Percentiles rank a stretch among this genome's conserved stretches.
Conservation (phyloP, 2,329 filamentous ascomycete species). For the Ceratocystiopsis brevicomis region DNA sequence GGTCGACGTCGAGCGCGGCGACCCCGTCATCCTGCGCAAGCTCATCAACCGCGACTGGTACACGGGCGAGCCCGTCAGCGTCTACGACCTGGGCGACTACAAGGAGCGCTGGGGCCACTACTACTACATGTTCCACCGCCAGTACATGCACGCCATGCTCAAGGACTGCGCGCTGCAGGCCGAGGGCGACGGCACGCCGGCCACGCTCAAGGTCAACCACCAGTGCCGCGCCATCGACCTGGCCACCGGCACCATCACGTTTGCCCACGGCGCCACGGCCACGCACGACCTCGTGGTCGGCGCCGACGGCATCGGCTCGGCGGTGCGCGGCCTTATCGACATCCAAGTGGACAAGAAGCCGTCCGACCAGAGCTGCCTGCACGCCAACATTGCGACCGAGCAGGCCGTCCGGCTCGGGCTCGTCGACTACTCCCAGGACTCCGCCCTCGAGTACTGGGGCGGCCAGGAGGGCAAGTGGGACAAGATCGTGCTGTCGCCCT, state of each 20-base stretch:
- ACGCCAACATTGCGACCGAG: conserved; percentile 43
- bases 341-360: conserved; percentile 39
- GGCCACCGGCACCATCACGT: conserved; percentile 27
- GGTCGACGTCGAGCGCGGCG: conserved; percentile 43
- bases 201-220: conserved; percentile 36
- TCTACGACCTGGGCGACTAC: conserved; percentile 46
- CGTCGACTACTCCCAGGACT: conserved; percentile 40
- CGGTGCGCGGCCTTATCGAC: conserved; percentile 43
- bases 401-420: conserved; percentile 41
- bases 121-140: conserved; percentile 42
- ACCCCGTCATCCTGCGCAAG: conserved; percentile 44
- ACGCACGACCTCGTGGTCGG: conserved; percentile 43
- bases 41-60: conserved; percentile 54
- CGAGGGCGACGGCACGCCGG: conserved; percentile 33
- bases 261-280: conserved; percentile 29
- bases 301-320: conserved; percentile 49
- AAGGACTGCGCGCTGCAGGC: conserved; percentile 37
- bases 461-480: conserved; percentile 35
- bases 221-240: conserved; percentile 28
- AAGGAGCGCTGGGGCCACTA: conserved; percentile 22
- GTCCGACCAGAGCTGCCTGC: conserved; percentile 41
- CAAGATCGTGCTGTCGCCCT: conserved; percentile 53
- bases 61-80: conserved; percentile 45
- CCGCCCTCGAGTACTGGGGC: conserved; percentile 51
- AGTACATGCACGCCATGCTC: conserved; percentile 50